A percentile compares a stretch with the other conserved stretches of the same genome.
phyloP scores from a whole-genome alignment of 2,329 filamentous ascomycete species.

The Pseudocercospora eumusae region DNA sequence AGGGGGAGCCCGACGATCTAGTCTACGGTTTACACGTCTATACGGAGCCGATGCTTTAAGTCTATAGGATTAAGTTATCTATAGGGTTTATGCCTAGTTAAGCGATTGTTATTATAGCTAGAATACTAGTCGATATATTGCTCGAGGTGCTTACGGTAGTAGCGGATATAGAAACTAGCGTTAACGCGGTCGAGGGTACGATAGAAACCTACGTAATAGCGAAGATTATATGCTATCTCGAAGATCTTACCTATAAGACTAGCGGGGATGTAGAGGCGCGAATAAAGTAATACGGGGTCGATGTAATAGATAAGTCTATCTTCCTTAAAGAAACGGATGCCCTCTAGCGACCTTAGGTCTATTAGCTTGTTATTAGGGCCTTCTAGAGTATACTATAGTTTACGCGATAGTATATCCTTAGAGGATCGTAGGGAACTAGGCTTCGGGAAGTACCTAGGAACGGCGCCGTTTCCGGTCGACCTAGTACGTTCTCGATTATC shows the following conservation, averaged over 20 bases:
- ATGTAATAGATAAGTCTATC: not conserved
- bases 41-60: not conserved
- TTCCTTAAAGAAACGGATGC: not conserved
- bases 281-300: not conserved
- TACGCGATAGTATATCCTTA: not conserved
- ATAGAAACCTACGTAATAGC: not conserved
- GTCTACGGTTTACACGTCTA: conserved; percentile 4
- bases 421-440: too few relatives aligned
- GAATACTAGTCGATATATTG: not conserved
- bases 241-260: not conserved
- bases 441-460: too few relatives aligned
- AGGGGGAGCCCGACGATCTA: not conserved
- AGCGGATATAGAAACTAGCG: too few relatives aligned
- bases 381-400: not conserved
- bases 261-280: not conserved
- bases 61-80: conserved; percentile 4
- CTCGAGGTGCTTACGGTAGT: not conserved
- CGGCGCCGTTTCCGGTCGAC: too few relatives aligned
- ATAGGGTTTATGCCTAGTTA: not conserved
- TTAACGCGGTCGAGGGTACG: not conserved
- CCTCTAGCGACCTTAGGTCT: not conserved
- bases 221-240: not conserved
- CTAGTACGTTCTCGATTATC: too few relatives aligned
- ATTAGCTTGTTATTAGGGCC: not conserved
- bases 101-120: not conserved